These are phyloP conservation scores for Pouteria glomerata DNA, from an alignment of 148 eudicot species.

Conservation along the genomic window DNA sequence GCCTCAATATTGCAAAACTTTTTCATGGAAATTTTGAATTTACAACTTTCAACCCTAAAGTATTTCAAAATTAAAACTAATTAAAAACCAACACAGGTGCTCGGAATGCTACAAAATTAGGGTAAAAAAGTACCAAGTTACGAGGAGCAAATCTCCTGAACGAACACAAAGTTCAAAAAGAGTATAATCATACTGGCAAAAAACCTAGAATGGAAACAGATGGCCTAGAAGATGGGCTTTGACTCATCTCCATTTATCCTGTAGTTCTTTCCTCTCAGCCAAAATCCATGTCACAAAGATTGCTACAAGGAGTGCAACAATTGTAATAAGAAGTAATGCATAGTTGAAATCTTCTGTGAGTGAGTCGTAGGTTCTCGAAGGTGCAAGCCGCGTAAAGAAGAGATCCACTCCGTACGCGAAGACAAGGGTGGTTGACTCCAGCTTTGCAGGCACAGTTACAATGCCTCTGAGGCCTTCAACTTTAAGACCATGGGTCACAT, in stretches of 20 bases:
- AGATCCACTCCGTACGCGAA: conserved; percentile 84
- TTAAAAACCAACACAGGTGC: neutral
- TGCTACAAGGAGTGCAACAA: conserved; percentile 68
- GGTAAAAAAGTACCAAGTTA: neutral
- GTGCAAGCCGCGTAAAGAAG: conserved; percentile 82
- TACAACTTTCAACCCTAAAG: neutral
- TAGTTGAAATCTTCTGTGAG: conserved; percentile 97
- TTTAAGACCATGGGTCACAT: conserved; percentile 78
- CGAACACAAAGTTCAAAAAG: neutral
- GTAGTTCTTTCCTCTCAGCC: conserved; percentile 88
- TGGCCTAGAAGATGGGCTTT: neutral
- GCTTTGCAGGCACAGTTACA: conserved; percentile 73
- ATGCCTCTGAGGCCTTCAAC: conserved; percentile 95
- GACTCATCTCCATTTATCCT: conserved; percentile 89
- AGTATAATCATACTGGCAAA: neutral
- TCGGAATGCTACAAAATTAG: neutral
- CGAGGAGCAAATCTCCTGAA: neutral
- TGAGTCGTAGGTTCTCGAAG: conserved; percentile 88
- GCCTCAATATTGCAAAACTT: no score
- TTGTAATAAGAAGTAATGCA: conserved; percentile 83
- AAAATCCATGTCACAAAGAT: conserved; percentile 88
- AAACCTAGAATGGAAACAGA: neutral
- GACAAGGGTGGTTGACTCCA: conserved; percentile 92
- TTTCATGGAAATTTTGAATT: neutral
- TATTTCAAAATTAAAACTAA: neutral